These are phyloP conservation scores for Mucor circinelloides DNA, from an alignment of 371 early-diverging fungal genomes.

Conservation along the genomic window DNA sequence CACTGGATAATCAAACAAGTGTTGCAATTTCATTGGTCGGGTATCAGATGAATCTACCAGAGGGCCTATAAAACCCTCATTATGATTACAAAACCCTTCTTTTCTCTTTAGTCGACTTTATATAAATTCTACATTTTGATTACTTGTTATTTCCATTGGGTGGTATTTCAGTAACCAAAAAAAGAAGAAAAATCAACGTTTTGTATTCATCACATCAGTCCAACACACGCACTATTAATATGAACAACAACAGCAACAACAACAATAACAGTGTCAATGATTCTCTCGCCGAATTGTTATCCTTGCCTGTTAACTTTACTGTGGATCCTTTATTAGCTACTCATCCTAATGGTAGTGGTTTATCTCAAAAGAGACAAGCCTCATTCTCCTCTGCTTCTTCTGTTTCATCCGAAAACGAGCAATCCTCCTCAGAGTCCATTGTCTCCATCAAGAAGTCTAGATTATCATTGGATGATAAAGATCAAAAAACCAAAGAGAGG, in stretches of 20 bases:
- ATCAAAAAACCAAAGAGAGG: conserved; percentile 53
- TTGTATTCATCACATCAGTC: conserved; percentile 8
- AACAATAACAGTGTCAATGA: conserved; percentile 17
- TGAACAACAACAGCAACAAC: conserved; percentile 13
- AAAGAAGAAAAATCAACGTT: conserved; percentile 7
- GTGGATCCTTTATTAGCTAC: conserved; percentile 33
- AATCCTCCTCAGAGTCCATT: conserved; percentile 12
- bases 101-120: conserved; percentile 26
- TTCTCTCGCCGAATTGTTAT: conserved; percentile 26
- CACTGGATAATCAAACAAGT: conserved; percentile 18
- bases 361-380: conserved; percentile 17
- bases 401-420: conserved; percentile 12
- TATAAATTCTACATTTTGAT: conserved; percentile 26
- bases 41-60: background rate
- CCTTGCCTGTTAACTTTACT: conserved; percentile 34
- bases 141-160: conserved; percentile 48
- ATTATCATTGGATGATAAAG: conserved; percentile 46
- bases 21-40: conserved; percentile 22
- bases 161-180: conserved; percentile 30
- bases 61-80: background rate
- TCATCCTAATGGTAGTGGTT: background rate
- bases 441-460: conserved; percentile 31
- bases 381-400: conserved; percentile 16
- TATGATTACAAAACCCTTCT: background rate
- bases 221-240: background rate